Evolutionary conservation across 2,329 filamentous ascomycete genomes (phyloP).

Genomic region (Paramyrothecium roridum): DNA sequence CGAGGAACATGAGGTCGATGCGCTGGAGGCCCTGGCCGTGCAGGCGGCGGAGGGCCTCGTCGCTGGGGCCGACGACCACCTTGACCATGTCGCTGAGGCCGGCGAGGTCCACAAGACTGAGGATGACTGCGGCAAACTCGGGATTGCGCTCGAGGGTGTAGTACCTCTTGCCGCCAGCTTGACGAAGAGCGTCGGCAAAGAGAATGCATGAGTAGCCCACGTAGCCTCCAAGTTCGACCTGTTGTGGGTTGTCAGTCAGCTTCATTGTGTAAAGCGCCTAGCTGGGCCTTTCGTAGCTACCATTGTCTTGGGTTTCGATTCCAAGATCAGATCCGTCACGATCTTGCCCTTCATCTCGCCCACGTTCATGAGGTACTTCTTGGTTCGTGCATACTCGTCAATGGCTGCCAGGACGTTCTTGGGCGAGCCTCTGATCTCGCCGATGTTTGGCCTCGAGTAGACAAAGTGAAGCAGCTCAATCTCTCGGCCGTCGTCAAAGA

Average conservation of each 20-base stretch:
- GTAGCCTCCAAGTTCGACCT: conserved; percentile 76
- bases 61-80: conserved; percentile 67
- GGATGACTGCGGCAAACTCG: conserved; percentile 69
- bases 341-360: conserved; percentile 72
- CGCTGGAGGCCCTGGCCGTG: conserved; percentile 51
- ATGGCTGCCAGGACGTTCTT: conserved; percentile 63
- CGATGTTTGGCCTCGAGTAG: conserved; percentile 57
- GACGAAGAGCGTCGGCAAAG: conserved; percentile 64
- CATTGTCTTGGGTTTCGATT: conserved; percentile 65
- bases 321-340: conserved; percentile 63
- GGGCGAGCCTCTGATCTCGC: conserved; percentile 62
- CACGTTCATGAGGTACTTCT: conserved; percentile 78
- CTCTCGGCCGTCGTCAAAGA: conserved; percentile 70
- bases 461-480: conserved; percentile 70
- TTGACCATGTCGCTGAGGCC: conserved; percentile 68
- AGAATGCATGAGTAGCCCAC: conserved; percentile 78
- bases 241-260: background rate
- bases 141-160: conserved; percentile 72
- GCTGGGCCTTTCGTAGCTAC: conserved; percentile 24
- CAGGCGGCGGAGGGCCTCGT: conserved; percentile 61
- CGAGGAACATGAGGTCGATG: conserved; percentile 74
- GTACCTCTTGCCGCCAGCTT: conserved; percentile 63
- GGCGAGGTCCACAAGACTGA: conserved; percentile 68
- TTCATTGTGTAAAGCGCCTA: background rate
- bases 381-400: conserved; percentile 58